phyloP scores from a whole-genome alignment of 208 protist genomes.

The Eutreptiella sp. region DNA sequence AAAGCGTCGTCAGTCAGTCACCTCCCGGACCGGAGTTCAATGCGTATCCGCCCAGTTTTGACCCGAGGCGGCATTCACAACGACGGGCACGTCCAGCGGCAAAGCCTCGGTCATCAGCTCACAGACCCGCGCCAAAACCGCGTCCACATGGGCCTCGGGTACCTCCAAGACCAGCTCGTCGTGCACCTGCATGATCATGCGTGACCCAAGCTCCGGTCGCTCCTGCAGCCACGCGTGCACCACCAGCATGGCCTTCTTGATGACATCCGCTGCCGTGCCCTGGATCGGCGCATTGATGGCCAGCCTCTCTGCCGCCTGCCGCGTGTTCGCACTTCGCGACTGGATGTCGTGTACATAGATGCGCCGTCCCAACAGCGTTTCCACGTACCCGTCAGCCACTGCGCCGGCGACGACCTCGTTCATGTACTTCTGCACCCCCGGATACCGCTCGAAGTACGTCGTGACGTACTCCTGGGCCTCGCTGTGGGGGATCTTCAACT shows the following conservation, averaged over 20 bases:
- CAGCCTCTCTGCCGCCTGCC: not conserved
- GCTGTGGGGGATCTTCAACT: not conserved
- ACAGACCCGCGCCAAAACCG: too few species aligned
- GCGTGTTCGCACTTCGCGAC: not conserved
- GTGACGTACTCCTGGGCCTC: conserved; percentile 5
- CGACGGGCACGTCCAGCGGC: too few species aligned
- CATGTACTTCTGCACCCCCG: conserved; percentile 25
- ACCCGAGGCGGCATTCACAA: too few species aligned
- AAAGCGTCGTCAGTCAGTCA: too few species aligned
- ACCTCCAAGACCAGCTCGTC: conserved; percentile 31
- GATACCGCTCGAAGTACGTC: conserved; percentile 13
- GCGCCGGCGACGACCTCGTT: not conserved
- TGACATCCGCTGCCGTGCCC: conserved; percentile 25
- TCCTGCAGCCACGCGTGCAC: not conserved
- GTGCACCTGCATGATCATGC: conserved; percentile 31
- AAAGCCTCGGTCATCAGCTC: too few species aligned
- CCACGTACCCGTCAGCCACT: conserved; percentile 7
- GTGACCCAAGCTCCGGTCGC: not conserved
- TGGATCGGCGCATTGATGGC: conserved; percentile 26
- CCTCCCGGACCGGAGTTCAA: too few species aligned
- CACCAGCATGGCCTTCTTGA: conserved; percentile 22
- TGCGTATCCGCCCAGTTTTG: too few species aligned
- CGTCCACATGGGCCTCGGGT: conserved; percentile 11
- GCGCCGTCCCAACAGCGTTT: conserved; percentile 13
- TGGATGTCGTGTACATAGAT: conserved; percentile 24